Conservation (phyloP, 2,329 filamentous ascomycete species). For the Monilinia fructigena region DNA sequence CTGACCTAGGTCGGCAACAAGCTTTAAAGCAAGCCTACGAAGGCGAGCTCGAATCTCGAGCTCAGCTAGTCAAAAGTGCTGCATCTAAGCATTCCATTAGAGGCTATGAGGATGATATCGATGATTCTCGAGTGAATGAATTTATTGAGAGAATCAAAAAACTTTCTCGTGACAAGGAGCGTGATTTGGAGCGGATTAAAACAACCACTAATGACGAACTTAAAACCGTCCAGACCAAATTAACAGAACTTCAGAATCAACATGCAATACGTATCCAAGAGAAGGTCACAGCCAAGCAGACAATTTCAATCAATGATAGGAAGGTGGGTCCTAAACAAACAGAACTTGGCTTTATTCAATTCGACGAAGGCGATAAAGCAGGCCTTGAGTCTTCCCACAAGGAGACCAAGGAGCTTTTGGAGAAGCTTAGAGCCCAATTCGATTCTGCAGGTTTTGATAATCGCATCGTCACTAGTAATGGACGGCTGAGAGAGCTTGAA, state of each 20-base stretch:
- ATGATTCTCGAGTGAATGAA: slow-evolving; percentile 67
- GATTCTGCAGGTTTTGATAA: slow-evolving; percentile 66
- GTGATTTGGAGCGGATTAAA: slow-evolving; percentile 71
- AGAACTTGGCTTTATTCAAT: slow-evolving; percentile 68
- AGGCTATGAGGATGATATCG: slow-evolving; percentile 77
- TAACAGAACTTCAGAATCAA: slow-evolving; percentile 72
- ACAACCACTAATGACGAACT: slow-evolving; percentile 72
- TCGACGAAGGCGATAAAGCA: slow-evolving; percentile 83
- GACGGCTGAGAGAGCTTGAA: slow-evolving; percentile 67
- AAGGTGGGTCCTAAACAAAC: slow-evolving; percentile 65
- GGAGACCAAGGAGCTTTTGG: slow-evolving; percentile 64
- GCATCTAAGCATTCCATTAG: slow-evolving; percentile 76
- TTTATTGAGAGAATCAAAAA: slow-evolving; percentile 79
- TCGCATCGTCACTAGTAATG: slow-evolving; percentile 65
- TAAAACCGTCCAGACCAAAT: slow-evolving; percentile 65
- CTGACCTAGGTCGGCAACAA: slow-evolving; percentile 73
- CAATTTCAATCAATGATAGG: slow-evolving; percentile 71
- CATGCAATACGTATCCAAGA: slow-evolving; percentile 71
- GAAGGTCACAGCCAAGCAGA: slow-evolving; percentile 70
- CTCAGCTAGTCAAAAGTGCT: slow-evolving; percentile 73
- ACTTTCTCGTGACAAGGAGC: slow-evolving; percentile 73
- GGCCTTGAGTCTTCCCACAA: slow-evolving; percentile 71
- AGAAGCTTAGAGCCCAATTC: slow-evolving; percentile 61
- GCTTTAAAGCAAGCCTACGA: slow-evolving; percentile 88
- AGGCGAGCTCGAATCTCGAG: slow-evolving; percentile 69